A percentile compares a stretch with the other conserved stretches of the same genome.
These are phyloP conservation scores for Pseudomonodictys pantanalensis DNA, from an alignment of 495 filamentous ascomycete genomes.

Conservation along the genomic window DNA sequence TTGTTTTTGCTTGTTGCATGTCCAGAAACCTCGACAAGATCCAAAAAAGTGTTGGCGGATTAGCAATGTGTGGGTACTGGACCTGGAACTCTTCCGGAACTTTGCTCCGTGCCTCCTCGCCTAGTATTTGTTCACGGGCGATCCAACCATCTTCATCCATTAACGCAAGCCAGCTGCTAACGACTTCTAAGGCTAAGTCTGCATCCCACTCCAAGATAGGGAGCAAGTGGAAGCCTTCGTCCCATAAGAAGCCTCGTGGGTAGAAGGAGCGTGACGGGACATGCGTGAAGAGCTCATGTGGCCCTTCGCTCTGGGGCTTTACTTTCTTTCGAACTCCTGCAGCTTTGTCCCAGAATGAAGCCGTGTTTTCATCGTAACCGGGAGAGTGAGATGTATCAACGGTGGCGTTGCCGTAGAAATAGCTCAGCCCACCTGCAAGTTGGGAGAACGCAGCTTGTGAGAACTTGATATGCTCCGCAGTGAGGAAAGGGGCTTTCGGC, in stretches of 20 bases:
- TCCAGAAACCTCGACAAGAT: slow-evolving; percentile 53
- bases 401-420: slow-evolving; percentile 80
- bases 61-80: slow-evolving; percentile 96
- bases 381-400: slow-evolving; percentile 83
- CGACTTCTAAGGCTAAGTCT: slow-evolving; percentile 79
- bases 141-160: slow-evolving; percentile 99
- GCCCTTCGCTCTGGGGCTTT: slow-evolving; percentile 67
- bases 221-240: slow-evolving; percentile 94
- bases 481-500: slow-evolving; percentile 71
- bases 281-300: slow-evolving; percentile 83
- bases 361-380: slow-evolving; percentile 91
- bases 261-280: slow-evolving; percentile 96
- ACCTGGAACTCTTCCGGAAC: slow-evolving; percentile 89
- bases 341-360: slow-evolving; percentile 96
- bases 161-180: slow-evolving; percentile 89
- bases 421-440: slow-evolving; percentile 88
- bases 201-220: slow-evolving; percentile 90
- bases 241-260: slow-evolving; percentile 94
- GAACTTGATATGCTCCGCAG: slow-evolving; percentile 69
- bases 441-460: slow-evolving; percentile 88
- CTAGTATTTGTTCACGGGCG: slow-evolving; percentile 91
- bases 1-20: slow-evolving; percentile 49
- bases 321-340: slow-evolving; percentile 67
- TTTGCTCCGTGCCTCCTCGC: slow-evolving; percentile 86
- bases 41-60: slow-evolving; percentile 89